phyloP scores from a whole-genome alignment of 257 asterid species.

The Coffea canephora region DNA sequence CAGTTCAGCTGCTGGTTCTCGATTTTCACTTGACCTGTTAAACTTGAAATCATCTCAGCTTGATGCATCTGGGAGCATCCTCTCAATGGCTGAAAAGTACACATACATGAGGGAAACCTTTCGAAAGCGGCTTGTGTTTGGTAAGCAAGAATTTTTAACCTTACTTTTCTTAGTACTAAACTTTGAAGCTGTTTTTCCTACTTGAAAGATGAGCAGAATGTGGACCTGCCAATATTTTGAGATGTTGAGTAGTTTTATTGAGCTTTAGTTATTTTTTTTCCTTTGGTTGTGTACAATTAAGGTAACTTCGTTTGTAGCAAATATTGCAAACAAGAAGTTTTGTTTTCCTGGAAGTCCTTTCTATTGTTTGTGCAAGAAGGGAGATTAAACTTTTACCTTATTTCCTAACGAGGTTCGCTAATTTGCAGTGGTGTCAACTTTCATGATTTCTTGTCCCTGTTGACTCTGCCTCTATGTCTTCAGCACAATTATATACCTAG shows the following conservation, averaged over 20 bases:
- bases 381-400: background rate
- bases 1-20: conserved; percentile 40
- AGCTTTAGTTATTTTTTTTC: background rate
- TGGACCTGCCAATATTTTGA: background rate
- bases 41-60: conserved; percentile 53
- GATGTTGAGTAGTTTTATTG: background rate
- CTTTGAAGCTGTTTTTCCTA: background rate
- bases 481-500: background rate
- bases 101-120: conserved; percentile 73
- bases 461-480: background rate
- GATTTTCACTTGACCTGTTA: conserved; percentile 49
- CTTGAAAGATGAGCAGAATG: background rate
- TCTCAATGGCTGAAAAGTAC: conserved; percentile 86
- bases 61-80: conserved; percentile 57
- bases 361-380: background rate
- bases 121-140: conserved; percentile 75
- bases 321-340: background rate
- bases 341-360: background rate
- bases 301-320: background rate
- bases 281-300: background rate
- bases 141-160: conserved; percentile 39
- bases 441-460: background rate
- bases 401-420: background rate
- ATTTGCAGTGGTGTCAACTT: background rate
- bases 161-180: conserved; percentile 9